Evolutionary conservation across 805 yeast genomes (phyloP), one percentile per base, ranked within the genome.

Genomic region (Yarrowia osloensis): DNA sequence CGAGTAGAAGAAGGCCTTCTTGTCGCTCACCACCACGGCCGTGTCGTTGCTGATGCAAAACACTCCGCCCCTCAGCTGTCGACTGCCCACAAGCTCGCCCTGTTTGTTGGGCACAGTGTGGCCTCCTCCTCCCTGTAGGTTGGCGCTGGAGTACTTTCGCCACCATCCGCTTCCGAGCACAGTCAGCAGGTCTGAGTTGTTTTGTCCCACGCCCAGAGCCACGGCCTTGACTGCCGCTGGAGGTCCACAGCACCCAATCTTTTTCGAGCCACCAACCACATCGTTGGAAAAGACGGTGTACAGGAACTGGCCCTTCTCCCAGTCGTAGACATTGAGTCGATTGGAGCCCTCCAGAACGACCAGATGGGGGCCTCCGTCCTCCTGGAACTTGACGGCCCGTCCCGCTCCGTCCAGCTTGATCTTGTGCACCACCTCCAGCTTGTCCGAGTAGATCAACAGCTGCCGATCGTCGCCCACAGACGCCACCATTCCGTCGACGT

Each of bases 101-200:
- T 70, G 69, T 22, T 61, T 67, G 22, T 66, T 33, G 6, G 75
- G 70, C 15, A 63, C 50, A 0, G 81, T 78, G 47, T 70, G 77
- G 0, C 81, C 79, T 44, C 79, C 72, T 24, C 81, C 81, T 22
- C 78, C 79, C 24, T 61, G 55, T 3, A 78, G 67, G 0, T 69
- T 42, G 1, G 69, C 69, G 5, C 73, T 67, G 22, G 72, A 69
- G 68, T 75, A 78, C 22, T 70, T 68, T 63, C 77, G 76, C 74
- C 75, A 73, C 78, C 78, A 75, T 4, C 80, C 80, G 21, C 73
- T 70, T 9, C 79, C 80, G 21, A 76, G 67, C 9, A 77, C 78
- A 1, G 75, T 65, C 0, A 78, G 31, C 42, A 71, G 71, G 1
- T 71, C 75, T 24, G 74, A 70, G 28, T 68, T 46, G 4, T 74